Percentiles rank a stretch among this genome's conserved stretches.
These are phyloP conservation scores for Chondrostereum purpureum DNA, from an alignment of 1,284 basidiomycete species.

Conservation along the genomic window DNA sequence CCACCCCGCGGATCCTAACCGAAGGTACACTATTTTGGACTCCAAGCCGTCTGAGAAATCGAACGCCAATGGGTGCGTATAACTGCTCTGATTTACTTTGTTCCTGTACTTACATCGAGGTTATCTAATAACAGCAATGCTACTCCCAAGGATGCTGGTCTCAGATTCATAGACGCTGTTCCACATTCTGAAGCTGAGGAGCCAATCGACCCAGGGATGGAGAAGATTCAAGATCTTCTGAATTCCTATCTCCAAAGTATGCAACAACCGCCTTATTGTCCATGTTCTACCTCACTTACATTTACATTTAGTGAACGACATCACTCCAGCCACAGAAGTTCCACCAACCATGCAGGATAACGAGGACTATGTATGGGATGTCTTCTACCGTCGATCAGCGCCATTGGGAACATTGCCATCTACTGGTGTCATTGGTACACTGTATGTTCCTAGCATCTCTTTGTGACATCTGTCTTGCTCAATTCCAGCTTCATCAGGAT, in stretches of 20 bases:
- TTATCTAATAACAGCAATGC: conserved; percentile 31
- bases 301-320: background rate
- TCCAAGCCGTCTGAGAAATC: conserved; percentile 20
- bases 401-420: conserved; percentile 47
- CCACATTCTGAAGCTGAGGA: conserved; percentile 31
- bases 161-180: conserved; percentile 69
- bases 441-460: conserved; percentile 35
- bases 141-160: conserved; percentile 26
- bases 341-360: no score
- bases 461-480: conserved; percentile 7
- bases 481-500: no score
- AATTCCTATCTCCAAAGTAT: conserved; percentile 63
- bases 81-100: conserved; percentile 18
- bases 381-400: conserved; percentile 64
- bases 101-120: conserved; percentile 50
- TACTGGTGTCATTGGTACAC: conserved; percentile 48
- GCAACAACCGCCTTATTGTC: conserved; percentile 13
- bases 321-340: no score
- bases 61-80: background rate
- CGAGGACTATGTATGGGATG: conserved; percentile 72
- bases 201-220: conserved; percentile 53
- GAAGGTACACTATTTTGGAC: conserved; percentile 41
- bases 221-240: conserved; percentile 65
- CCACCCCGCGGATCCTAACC: conserved; percentile 22
- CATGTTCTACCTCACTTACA: background rate